Evolutionary conservation across 306 rosid species (phyloP), one percentile per base, ranked within the genome.

Genomic region (Rosa lucieae): DNA sequence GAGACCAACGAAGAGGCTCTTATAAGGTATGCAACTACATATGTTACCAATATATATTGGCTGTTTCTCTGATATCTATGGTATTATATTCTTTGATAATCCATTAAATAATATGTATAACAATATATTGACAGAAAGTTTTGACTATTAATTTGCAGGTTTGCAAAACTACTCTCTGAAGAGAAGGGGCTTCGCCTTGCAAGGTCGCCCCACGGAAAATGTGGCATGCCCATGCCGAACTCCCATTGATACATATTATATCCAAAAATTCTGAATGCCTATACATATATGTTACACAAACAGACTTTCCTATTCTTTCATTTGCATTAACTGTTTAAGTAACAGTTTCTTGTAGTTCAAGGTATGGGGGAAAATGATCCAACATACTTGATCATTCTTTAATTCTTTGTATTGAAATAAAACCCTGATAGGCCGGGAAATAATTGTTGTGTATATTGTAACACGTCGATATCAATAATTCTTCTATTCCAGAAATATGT

Each of bases 1-100:
- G 88, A 75, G 52, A 89, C 90, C 15, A 91, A 91, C 17, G 85
- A 79, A 44, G 73, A 88, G 42, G 94, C 92, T 29, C 89, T 91
- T 32, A 83, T 0, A 77, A 87, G 93, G 96, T 86, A 69, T 46
- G 14, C 39, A 23, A 59, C 2, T 21, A 59, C 35, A 21, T 51
- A 51, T 18, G 20, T 14, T 1, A 51, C 3, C 12, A 21, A 21
- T 10, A 21, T 23, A 58, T 61, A 10, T 61, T 61, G 39, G 37
- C 4, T 61, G 37, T 61, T 26, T 11, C 6, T 21, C 65, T 8
- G n/a, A 8, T 56, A 32, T 32, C 37, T 32, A 32, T 32, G 37
- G 37, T 32, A 32, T 32, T 32, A 32, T 32, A 32, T 32, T 32
- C 37, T 32, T 32, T 32, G 37, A 32, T 32, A 32, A 32, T 32